Base-by-base conservation (phyloP, 176 grass and related monocot genomes). In the Carex myosuroides region DNA sequence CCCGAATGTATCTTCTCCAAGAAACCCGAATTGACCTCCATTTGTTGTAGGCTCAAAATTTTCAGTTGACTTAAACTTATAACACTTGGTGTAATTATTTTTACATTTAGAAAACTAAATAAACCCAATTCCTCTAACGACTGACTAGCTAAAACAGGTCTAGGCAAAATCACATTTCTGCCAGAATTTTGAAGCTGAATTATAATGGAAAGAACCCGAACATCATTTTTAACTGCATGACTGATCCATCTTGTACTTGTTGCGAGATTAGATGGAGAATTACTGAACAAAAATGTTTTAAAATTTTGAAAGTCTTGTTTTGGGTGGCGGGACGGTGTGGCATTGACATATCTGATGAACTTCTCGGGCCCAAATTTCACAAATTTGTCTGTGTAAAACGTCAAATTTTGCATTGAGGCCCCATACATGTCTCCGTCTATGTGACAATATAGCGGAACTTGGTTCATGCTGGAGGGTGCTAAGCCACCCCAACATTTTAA, bases 151-250 rank as follows among this genome's bases (percentile, higher is more conserved):
- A 82, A 64, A 52, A 29, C 59, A 61, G 60, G 6, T 82, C 80
- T 82, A 4, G 80, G 80, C 35, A 82, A 82, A 67, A 82, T 82
- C 14, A 82, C 80, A 64, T 82, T 82, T 82, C 80, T 61, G 0
- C 80, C 80, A 24, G 56, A 35, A 20, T 62, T 81, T 33, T 81
- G 56, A 61, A 44, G 55, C 61, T 16, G 60, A 32, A 82, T 82
- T 82, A 82, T 82, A 14, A 82, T 66, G 44, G 22, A 14, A 16
- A 82, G 60, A 67, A 8, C 37, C 18, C 11, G 59, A 65, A 67
- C 80, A 64, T 82, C 60, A 16, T 61, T 67, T 50, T 66, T 82
- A 29, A 82, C 80, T 9, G 80, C 41, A 8, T 48, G 59, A 53
- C 22, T 50, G 61, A 82, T 82, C 80, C 80, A 82, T 66, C 80